Evolutionary conservation across 495 filamentous ascomycete genomes (phyloP).

Genomic region (Lasiosphaeria ovina): DNA sequence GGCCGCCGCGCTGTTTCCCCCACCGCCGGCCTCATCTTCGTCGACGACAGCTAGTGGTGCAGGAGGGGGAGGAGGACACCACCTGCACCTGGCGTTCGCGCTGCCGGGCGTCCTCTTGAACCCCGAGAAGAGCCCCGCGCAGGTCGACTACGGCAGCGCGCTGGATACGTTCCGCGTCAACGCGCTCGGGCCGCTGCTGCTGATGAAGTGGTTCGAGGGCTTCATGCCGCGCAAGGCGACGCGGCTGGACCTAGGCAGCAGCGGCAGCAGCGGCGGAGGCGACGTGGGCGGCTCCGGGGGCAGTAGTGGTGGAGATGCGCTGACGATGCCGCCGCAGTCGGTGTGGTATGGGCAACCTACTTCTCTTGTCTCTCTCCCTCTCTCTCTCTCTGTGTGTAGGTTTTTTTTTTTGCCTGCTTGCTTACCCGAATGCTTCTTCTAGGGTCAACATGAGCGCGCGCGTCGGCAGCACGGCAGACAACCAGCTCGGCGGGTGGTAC

Average conservation of each 20-base stretch:
- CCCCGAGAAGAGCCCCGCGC: conserved; percentile 68
- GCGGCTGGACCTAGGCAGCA: background rate
- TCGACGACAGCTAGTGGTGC: no score
- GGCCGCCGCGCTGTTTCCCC: conserved; percentile 48
- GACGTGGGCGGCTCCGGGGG: background rate
- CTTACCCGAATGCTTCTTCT: no score
- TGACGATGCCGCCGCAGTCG: conserved; percentile 40
- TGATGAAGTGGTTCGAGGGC: conserved; percentile 69
- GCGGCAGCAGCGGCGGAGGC: background rate
- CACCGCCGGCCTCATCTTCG: conserved; percentile 12
- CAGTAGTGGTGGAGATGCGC: background rate
- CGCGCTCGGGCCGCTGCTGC: conserved; percentile 66
- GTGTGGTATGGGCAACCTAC: conserved; percentile 39
- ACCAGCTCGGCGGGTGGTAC: conserved; percentile 70
- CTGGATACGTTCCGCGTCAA: conserved; percentile 67
- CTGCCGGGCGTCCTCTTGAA: conserved; percentile 66
- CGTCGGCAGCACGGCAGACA: conserved; percentile 72
- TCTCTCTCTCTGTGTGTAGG: no score
- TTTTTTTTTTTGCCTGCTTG: no score
- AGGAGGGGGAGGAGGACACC: conserved; percentile 22
- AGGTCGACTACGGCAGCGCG: conserved; percentile 57
- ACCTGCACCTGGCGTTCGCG: conserved; percentile 67
- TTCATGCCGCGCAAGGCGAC: conserved; percentile 60
- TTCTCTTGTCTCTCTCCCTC: no score
- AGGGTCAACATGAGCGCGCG: conserved; percentile 67